phyloP scores from a whole-genome alignment of 257 asterid genomes.

The Rhazya stricta region DNA sequence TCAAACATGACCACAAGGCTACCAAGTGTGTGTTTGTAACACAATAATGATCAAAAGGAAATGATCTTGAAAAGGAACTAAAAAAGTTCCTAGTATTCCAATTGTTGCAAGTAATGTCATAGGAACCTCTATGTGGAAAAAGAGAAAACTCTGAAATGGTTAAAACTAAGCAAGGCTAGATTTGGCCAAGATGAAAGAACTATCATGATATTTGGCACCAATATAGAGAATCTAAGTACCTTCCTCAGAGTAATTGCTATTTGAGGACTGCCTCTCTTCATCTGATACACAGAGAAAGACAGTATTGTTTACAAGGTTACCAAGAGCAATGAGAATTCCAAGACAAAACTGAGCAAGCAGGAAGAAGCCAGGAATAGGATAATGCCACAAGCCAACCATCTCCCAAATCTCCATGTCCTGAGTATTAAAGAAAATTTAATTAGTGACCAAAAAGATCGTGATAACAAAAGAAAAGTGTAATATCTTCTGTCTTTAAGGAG shows the following conservation, averaged over 20 bases:
- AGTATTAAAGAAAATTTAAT: slow-evolving; percentile 17
- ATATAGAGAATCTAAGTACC: slow-evolving; percentile 33
- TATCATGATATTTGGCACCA: slow-evolving; percentile 8
- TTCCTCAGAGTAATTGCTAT: slow-evolving; percentile 61
- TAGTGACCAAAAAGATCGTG: slow-evolving; percentile 21
- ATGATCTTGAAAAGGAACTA: background rate
- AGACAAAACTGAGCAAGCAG: slow-evolving; percentile 93
- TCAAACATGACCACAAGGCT: background rate
- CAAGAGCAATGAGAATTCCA: slow-evolving; percentile 95
- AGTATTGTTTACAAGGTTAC: slow-evolving; percentile 89
- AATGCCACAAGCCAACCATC: slow-evolving; percentile 98
- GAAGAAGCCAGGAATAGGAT: slow-evolving; percentile 96
- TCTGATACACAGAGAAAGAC: slow-evolving; percentile 69
- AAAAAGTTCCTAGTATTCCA: background rate
- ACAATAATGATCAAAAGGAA: background rate
- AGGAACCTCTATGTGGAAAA: background rate
- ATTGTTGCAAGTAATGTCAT: background rate
- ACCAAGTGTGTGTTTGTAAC: background rate
- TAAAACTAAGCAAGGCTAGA: background rate
- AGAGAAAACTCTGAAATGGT: slow-evolving; percentile 2
- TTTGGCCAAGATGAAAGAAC: slow-evolving; percentile 13
- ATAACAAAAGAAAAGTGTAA: slow-evolving; percentile 20
- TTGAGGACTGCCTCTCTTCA: slow-evolving; percentile 60
- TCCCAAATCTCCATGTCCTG: slow-evolving; percentile 99
- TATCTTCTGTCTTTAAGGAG: slow-evolving; percentile 7